A percentile compares a stretch with the other conserved stretches of the same genome.
phyloP scores from a whole-genome alignment of 306 rosid genomes.

The Prunus padus region DNA sequence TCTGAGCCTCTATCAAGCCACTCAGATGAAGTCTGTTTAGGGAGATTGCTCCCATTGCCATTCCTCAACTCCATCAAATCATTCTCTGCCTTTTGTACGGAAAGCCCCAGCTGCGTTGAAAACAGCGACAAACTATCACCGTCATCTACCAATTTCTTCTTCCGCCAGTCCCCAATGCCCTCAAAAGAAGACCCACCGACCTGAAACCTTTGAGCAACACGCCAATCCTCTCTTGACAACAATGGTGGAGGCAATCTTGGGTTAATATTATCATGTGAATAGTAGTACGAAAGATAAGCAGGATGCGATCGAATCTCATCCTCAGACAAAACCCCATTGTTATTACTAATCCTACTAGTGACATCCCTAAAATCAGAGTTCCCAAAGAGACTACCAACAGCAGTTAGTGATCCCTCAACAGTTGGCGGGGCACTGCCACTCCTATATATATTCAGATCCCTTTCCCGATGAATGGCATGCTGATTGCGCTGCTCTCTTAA shows the following conservation, averaged over 20 bases:
- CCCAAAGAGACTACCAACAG: slow-evolving; percentile 65
- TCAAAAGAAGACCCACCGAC: slow-evolving; percentile 55
- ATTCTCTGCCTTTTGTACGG: slow-evolving; percentile 60
- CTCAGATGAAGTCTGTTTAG: slow-evolving; percentile 52
- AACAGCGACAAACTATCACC: slow-evolving; percentile 62
- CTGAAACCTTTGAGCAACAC: slow-evolving; percentile 87
- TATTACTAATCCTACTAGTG: slow-evolving; percentile 37
- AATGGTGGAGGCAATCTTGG: slow-evolving; percentile 89
- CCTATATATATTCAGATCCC: slow-evolving; percentile 72
- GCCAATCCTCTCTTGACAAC: slow-evolving; percentile 96
- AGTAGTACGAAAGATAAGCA: slow-evolving; percentile 79
- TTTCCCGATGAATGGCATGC: slow-evolving; percentile 46
- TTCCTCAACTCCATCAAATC: slow-evolving; percentile 65
- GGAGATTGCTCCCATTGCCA: slow-evolving; percentile 48
- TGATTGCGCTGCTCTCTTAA: slow-evolving; percentile 65
- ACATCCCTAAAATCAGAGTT: slow-evolving; percentile 46
- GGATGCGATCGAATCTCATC: slow-evolving; percentile 90
- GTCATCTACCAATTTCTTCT: slow-evolving; percentile 40
- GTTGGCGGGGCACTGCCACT: slow-evolving; percentile 99
- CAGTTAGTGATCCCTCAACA: slow-evolving; percentile 82
- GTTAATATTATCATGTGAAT: slow-evolving; percentile 73
- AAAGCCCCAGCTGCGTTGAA: slow-evolving; percentile 70
- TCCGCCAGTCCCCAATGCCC: slow-evolving; percentile 72
- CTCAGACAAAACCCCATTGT: slow-evolving; percentile 63
- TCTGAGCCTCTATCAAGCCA: slow-evolving; percentile 49